These are phyloP conservation scores for Gryganskiella cystojenkinii DNA, from an alignment of 192 early-diverging fungal species.

Conservation along the genomic window DNA sequence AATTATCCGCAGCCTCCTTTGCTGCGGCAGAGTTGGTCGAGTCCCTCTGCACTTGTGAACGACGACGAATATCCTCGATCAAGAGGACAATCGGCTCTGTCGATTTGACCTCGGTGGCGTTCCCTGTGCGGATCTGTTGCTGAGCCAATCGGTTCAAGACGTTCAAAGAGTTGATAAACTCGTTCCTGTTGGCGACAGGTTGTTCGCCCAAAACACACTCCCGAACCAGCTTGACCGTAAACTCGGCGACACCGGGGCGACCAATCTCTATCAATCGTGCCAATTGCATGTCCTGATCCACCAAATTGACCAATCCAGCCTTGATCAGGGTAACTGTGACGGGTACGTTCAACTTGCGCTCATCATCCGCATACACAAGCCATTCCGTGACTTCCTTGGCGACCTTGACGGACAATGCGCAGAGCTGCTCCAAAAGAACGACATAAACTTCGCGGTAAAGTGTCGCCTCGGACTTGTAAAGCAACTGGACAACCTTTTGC, in stretches of 20 bases:
- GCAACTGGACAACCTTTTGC: constrained; percentile 87
- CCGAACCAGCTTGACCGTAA: constrained; percentile 79
- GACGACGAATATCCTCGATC: constrained; percentile 67
- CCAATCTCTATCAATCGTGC: constrained; percentile 84
- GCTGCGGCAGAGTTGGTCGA: constrained; percentile 29
- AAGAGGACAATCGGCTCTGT: constrained; percentile 54
- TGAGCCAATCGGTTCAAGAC: constrained; percentile 73
- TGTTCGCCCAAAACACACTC: constrained; percentile 72
- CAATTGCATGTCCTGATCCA: constrained; percentile 91
- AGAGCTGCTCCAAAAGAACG: constrained; percentile 83
- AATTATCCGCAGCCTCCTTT: constrained; percentile 63
- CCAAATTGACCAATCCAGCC: constrained; percentile 76
- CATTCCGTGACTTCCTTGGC: constrained; percentile 89
- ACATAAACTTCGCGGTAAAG: constrained; percentile 88
- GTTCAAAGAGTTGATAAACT: constrained; percentile 80
- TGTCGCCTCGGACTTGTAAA: constrained; percentile 82
- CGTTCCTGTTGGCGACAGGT: constrained; percentile 60
- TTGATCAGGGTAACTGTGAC: constrained; percentile 87
- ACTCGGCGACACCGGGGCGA: constrained; percentile 76
- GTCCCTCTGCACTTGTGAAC: constrained; percentile 10
- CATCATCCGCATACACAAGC: constrained; percentile 95
- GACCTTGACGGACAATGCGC: constrained; percentile 83
- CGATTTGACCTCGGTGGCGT: constrained; percentile 63
- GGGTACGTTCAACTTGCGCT: constrained; percentile 91
- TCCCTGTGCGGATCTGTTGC: background rate